Evolutionary conservation across 768 basidiomycete genomes (phyloP), one percentile per base, ranked within the genome.

Genomic region (Kwoniella shandongensis): DNA sequence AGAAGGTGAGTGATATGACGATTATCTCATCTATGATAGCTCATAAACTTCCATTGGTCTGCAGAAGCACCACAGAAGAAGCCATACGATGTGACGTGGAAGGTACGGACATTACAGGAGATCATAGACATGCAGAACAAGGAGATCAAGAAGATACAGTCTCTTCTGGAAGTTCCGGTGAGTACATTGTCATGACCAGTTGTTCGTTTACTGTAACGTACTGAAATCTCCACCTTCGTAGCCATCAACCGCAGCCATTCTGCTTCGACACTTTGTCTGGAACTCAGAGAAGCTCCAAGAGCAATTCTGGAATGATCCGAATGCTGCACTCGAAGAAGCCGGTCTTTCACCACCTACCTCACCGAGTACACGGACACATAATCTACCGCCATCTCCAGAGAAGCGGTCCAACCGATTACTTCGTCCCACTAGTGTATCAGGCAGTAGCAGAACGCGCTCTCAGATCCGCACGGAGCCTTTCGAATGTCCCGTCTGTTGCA

Each of bases 201-300:
- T 17, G n/a, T n/a, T n/a, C n/a, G n/a, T n/a, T n/a, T n/a, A n/a
- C n/a, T n/a, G n/a, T n/a, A n/a, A 32, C 17, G 17, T 29, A 30
- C 12, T 25, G 35, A 10, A 41, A 13, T 18, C 47, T 49, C 20
- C 17, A 5, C 40, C 39, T 15, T 15, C 13, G 23, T 39, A 53
- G 56, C 18, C 73, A 92, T 83, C 83, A 66, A 83, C 83, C 2
- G 92, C 92, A 3, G 81, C 85, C 2, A 79, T 92, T 27, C 81
- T 99, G 5, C 79, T 99, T 57, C 85, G 92, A 26, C 79, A 88
- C 78, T 84, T 87, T 81, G 80, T 82, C 53, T 99, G 96, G 96
- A 98, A 98, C 81, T 90, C 89, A 73, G 96, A 99, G 75, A 86
- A 87, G 54, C 83, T 99, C 20, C 90, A 91, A 65, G 94, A 98